phyloP scores from a whole-genome alignment of 768 basidiomycete species.

The Neoboletus magnificus region DNA sequence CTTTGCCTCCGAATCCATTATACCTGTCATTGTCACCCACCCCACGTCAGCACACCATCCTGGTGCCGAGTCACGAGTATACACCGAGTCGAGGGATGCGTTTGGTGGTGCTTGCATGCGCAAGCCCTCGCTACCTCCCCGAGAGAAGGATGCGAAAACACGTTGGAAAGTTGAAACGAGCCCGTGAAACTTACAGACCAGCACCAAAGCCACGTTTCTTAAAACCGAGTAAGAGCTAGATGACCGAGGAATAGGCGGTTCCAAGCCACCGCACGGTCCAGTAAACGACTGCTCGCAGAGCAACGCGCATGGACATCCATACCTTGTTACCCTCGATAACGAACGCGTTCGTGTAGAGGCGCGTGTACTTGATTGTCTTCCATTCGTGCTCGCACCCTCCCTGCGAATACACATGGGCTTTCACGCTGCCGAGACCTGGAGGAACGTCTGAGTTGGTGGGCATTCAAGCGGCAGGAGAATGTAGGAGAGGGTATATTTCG shows the following conservation, averaged over 20 bases:
- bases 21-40: conserved; percentile 44
- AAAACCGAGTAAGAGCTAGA: conserved; percentile 68
- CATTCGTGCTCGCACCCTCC: conserved; percentile 44
- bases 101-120: not conserved
- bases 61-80: not conserved
- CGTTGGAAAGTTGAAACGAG: not conserved
- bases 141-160: not conserved
- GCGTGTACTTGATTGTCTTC: conserved; percentile 41
- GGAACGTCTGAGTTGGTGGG: conserved; percentile 26
- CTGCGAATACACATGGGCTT: conserved; percentile 31
- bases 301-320: conserved; percentile 22
- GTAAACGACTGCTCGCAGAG: not conserved
- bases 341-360: conserved; percentile 70
- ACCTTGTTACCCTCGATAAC: conserved; percentile 54
- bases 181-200: conserved; percentile 44
- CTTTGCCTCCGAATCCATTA: conserved; percentile 90
- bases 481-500: not conserved
- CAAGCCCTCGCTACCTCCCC: not conserved
- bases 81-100: not conserved
- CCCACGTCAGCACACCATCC: not conserved
- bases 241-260: conserved; percentile 38
- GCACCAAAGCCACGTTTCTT: conserved; percentile 79
- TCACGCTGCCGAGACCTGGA: conserved; percentile 39
- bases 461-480: conserved; percentile 11
- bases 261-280: not conserved